These are phyloP conservation scores for Botrytis cinerea DNA, from an alignment of 2,329 filamentous ascomycete genomes.

Conservation along the genomic window DNA sequence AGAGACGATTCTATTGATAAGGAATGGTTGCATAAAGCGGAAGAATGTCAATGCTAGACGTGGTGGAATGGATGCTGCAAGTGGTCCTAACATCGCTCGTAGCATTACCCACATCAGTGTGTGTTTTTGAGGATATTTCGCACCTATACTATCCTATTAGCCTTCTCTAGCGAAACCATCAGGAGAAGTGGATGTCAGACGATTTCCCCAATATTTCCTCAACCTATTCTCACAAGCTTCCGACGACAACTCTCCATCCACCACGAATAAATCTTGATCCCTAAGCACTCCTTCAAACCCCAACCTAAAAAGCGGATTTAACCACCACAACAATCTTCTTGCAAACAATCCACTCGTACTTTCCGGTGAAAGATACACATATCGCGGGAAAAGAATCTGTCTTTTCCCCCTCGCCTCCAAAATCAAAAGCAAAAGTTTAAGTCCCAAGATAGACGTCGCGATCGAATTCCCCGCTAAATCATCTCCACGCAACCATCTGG, in stretches of 20 bases:
- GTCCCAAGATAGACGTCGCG: constrained; percentile 16
- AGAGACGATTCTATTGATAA: constrained; percentile 29
- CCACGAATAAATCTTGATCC: constrained; percentile 37
- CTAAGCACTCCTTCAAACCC: constrained; percentile 40
- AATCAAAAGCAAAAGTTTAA: constrained; percentile 30
- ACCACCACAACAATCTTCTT: constrained; percentile 44
- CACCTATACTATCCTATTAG: constrained; percentile 24
- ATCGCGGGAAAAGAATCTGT: constrained; percentile 25
- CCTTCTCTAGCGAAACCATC: background rate
- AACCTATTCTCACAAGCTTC: constrained; percentile 27
- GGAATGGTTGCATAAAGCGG: constrained; percentile 32
- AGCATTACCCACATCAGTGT: constrained; percentile 30
- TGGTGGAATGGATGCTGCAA: constrained; percentile 27
- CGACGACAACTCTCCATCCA: constrained; percentile 28
- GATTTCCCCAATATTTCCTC: constrained; percentile 26
- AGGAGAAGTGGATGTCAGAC: constrained; percentile 18
- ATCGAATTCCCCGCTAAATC: constrained; percentile 15
- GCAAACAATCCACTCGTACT: constrained; percentile 42
- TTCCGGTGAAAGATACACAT: constrained; percentile 33
- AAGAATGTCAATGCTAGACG: constrained; percentile 31
- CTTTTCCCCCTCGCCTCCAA: constrained; percentile 33
- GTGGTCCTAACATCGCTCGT: constrained; percentile 27
- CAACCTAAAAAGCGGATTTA: constrained; percentile 41
- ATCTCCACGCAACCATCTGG: constrained; percentile 23
- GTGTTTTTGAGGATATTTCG: constrained; percentile 27